Conservation (phyloP, 1,284 basidiomycete genomes). For the Athelia sp. region DNA sequence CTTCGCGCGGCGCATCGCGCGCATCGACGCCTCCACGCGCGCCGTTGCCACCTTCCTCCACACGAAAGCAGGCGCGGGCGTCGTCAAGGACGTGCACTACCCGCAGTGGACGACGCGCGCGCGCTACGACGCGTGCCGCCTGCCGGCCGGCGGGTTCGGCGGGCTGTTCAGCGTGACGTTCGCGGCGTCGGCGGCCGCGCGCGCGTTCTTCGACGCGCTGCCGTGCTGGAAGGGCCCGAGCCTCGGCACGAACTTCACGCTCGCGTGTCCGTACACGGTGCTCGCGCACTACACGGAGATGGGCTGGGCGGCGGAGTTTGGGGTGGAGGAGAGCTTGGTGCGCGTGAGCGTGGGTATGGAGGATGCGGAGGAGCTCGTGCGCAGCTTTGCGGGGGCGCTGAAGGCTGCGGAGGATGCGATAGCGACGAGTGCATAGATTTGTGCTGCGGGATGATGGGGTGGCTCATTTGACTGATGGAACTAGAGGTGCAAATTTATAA, state of each 20-base stretch:
- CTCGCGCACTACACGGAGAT: constrained; percentile 91
- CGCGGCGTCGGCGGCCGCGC: constrained; percentile 58
- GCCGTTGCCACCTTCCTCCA: constrained; percentile 79
- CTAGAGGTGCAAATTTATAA: no score
- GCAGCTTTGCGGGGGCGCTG: constrained; percentile 65
- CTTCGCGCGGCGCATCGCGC: constrained; percentile 72
- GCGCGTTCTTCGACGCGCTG: constrained; percentile 86
- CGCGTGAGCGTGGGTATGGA: constrained; percentile 92
- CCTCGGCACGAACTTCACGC: constrained; percentile 94
- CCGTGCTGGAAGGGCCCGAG: constrained; percentile 88
- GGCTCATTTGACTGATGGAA: no score
- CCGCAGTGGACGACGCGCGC: constrained; percentile 78
- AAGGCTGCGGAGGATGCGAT: constrained; percentile 73
- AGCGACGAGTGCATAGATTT: no score
- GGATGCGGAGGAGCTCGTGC: constrained; percentile 55
- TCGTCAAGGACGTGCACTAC: constrained; percentile 87
- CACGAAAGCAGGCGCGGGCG: constrained; percentile 32
- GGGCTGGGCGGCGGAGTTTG: constrained; percentile 87
- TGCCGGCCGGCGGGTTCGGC: constrained; percentile 71
- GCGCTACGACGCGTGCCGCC: constrained; percentile 70
- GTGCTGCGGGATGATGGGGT: no score
- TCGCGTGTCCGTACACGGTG: constrained; percentile 91
- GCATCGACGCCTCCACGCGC: constrained; percentile 84
- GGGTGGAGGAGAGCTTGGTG: constrained; percentile 83
- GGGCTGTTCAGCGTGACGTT: constrained; percentile 94